Conservation (phyloP, 2,329 filamentous ascomycete species). For the Blumeriella jaapii region DNA sequence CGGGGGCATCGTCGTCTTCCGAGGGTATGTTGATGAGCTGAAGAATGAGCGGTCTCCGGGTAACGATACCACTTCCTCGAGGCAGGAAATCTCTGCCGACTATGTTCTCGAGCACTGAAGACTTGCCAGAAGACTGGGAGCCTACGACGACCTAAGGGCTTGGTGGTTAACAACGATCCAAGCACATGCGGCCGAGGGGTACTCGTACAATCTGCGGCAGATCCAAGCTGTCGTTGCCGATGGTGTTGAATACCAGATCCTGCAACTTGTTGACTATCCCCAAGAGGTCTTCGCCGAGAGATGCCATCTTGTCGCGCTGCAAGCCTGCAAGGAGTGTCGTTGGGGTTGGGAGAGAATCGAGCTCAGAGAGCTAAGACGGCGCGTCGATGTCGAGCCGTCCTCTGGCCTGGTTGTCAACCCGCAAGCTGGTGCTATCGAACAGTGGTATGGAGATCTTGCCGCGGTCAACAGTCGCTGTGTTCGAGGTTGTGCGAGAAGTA, state of each 20-base stretch:
- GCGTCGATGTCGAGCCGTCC: constrained; percentile 8
- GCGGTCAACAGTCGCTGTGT: background rate
- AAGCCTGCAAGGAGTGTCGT: no score
- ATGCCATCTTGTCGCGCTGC: constrained; percentile 53
- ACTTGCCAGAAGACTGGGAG: constrained; percentile 97
- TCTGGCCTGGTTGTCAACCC: background rate
- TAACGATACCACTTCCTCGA: constrained; percentile 93
- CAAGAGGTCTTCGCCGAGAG: constrained; percentile 90
- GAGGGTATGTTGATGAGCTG: constrained; percentile 94
- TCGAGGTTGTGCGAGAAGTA: no score
- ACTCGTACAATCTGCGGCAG: constrained; percentile 85
- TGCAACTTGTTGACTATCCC: constrained; percentile 96
- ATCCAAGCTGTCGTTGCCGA: constrained; percentile 96
- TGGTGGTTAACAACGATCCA: constrained; percentile 14
- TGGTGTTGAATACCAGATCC: constrained; percentile 98
- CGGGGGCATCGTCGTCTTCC: constrained; percentile 55
- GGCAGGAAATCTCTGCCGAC: constrained; percentile 96
- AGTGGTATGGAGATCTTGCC: no score
- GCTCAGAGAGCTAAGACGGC: constrained; percentile 7
- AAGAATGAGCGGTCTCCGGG: constrained; percentile 83
- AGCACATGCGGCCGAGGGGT: constrained; percentile 22
- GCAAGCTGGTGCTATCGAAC: no score
- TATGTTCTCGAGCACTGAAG: constrained; percentile 96
- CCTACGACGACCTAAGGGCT: constrained; percentile 77
- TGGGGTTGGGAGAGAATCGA: constrained; percentile 1